Base-by-base conservation (phyloP, 2,329 filamentous ascomycete species). In the Trichocomaceae sp. region DNA sequence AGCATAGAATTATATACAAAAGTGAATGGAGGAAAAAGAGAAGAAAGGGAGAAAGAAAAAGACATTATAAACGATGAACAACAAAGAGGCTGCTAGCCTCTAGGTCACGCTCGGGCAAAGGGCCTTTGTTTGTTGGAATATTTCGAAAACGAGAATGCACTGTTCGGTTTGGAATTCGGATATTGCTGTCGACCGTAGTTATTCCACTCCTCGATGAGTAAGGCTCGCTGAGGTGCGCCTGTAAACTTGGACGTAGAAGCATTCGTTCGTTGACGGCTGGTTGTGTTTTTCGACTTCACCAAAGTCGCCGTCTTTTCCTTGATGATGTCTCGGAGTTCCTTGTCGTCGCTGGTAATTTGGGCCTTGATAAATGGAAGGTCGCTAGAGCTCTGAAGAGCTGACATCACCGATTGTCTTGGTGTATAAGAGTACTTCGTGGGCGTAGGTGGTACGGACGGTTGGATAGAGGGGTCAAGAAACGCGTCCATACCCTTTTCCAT, bases 351-450 rank as follows among this genome's bases (percentile, higher is more conserved):
- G 5, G 84, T 83, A 62, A 96, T 93, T 70, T 99, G 93, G 0
- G 93, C 92, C 63, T 82, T 85, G 50, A 97, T 79, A 66, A 93
- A 93, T 8, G 78, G 72, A 3, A 83, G 64, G 31, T 82, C 77
- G 29, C 72, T 72, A 2, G 71, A 70, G 7, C 79, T 78, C 45
- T 81, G 77, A 1, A 96, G 77, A 1, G 79, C 70, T 53, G 87
- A 79, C 90, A 97, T 95, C 53, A 97, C 86, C 0, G 91, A 85
- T 13, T 79, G 76, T 17, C 92, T 84, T 0, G 85, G 82, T 0
- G 71, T 82, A 69, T 96, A 97, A 0, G 67, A 49, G 60, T 89
- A 87, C 19, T 72, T 66, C 4, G 88, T 77, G 0, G 86, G 76
- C 0, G 77, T 69, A 0, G 88, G 87, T 6, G 82, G 68, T 13